Conservation (phyloP, 2,329 filamentous ascomycete genomes). For the Aspergillus sp. region DNA sequence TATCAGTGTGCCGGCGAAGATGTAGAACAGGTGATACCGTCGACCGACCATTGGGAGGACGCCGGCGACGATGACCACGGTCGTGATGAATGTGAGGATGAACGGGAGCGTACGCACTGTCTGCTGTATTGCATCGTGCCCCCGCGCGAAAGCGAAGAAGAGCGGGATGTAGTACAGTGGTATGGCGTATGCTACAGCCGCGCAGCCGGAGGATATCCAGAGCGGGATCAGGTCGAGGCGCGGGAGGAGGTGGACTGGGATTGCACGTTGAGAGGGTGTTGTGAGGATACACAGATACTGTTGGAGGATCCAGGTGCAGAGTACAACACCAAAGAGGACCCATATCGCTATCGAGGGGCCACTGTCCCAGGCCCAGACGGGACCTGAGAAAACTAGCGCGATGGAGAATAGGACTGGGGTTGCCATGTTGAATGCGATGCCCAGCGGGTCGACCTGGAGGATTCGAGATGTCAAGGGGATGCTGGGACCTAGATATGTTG, state of each 20-base stretch:
- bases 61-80: slow-evolving; percentile 24
- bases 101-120: slow-evolving; percentile 39
- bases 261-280: slow-evolving; percentile 48
- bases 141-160: slow-evolving; percentile 58
- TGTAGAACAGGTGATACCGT: slow-evolving; percentile 30
- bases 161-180: slow-evolving; percentile 59
- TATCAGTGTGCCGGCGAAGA: slow-evolving; percentile 24
- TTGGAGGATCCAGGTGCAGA: slow-evolving; percentile 51
- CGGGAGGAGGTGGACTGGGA: slow-evolving; percentile 54
- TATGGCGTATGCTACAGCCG: slow-evolving; percentile 39
- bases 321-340: slow-evolving; percentile 46
- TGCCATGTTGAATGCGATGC: slow-evolving; percentile 49
- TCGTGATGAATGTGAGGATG: slow-evolving; percentile 27
- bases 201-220: slow-evolving; percentile 45
- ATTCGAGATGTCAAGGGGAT: slow-evolving; percentile 29
- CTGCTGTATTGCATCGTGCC: slow-evolving; percentile 39
- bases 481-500: slow-evolving; percentile 27
- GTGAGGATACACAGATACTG: slow-evolving; percentile 52
- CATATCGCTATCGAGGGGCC: slow-evolving; percentile 24
- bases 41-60: slow-evolving; percentile 26
- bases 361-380: slow-evolving; percentile 53
- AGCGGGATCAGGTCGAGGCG: slow-evolving; percentile 46
- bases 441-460: slow-evolving; percentile 50
- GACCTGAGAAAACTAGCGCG: slow-evolving; percentile 57
- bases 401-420: slow-evolving; percentile 48